Evolutionary conservation across 2,329 filamentous ascomycete genomes (phyloP), one percentile per base, ranked within the genome.

Genomic region (Thermomyces lanuginosus): DNA sequence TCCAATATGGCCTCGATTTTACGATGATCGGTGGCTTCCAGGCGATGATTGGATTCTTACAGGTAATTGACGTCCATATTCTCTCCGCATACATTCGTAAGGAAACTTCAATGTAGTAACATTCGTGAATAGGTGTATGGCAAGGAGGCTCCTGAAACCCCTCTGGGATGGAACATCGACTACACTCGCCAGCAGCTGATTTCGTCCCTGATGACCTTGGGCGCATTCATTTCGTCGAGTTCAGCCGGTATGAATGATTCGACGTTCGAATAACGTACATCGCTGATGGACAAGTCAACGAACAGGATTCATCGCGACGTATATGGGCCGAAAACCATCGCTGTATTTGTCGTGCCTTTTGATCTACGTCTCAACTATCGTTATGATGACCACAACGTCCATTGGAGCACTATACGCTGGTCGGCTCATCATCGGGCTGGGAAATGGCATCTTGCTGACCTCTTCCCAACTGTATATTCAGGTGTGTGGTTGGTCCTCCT

Each of bases 371-470:
- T 52, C 64, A 9, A 69, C 69, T 34, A 48, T 67, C 10, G 55
- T 69, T 38, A 70, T 70, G 66, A 69, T 70, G 63, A 54, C 59
- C 3, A 67, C 63, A 0, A 57, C 53, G 5, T 43, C 51, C 29
- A 66, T 72, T 19, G 62, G 54, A 9, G 63, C 57, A 1, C 56
- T 72, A 4, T 70, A 72, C 30, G 55, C 58, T 13, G 66, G 63
- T 6, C 59, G 66, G 19, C 45, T 70, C 5, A 41, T 70, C 9
- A 64, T 69, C 29, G 67, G 67, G 2, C 32, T 70, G 4, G 61
- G 64, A 4, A 69, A 69, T 37, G 66, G 65, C 3, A 60, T 66
- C 38, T 61, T 68, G 41, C 66, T 69, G 63, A 68, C 63, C 2
- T 69, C 63, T 33, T 55, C 57, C 1, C 61, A 64, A 30, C 42